Conservation (phyloP, 2,329 filamentous ascomycete genomes). For the Nemania sp. region DNA sequence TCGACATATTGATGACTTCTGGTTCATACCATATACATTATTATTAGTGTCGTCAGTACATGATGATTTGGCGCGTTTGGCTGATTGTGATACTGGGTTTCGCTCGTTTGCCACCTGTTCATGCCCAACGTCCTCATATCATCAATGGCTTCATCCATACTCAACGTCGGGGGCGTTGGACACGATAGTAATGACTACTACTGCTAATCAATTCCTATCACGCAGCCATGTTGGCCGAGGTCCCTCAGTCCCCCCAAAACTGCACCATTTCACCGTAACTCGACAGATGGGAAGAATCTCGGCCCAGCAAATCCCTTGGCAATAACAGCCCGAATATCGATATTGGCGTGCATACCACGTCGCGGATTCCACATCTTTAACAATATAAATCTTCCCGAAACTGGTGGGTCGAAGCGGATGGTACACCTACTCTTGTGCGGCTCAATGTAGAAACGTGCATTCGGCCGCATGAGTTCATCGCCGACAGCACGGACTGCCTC, state of each 20-base stretch:
- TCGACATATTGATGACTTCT: neutral
- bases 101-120: neutral
- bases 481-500: conserved; percentile 61
- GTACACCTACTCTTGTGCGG: conserved; percentile 82
- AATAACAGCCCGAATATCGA: conserved; percentile 86
- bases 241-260: neutral
- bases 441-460: conserved; percentile 83
- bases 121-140: neutral
- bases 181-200: neutral
- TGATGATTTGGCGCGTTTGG: neutral
- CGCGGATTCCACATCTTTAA: conserved; percentile 89
- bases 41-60: too few species aligned
- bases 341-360: conserved; percentile 68
- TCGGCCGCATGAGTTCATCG: conserved; percentile 68
- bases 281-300: conserved; percentile 76
- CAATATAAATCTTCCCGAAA: conserved; percentile 81
- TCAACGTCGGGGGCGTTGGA: neutral
- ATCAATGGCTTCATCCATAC: neutral
- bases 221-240: neutral
- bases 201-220: conserved; percentile 2
- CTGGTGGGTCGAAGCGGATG: conserved; percentile 80
- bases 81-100: neutral
- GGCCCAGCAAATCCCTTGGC: conserved; percentile 85
- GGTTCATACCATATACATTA: neutral
- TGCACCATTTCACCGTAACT: conserved; percentile 55